Base-by-base conservation (phyloP, 345 rosid species). In the Dipteronia dyeriana region DNA sequence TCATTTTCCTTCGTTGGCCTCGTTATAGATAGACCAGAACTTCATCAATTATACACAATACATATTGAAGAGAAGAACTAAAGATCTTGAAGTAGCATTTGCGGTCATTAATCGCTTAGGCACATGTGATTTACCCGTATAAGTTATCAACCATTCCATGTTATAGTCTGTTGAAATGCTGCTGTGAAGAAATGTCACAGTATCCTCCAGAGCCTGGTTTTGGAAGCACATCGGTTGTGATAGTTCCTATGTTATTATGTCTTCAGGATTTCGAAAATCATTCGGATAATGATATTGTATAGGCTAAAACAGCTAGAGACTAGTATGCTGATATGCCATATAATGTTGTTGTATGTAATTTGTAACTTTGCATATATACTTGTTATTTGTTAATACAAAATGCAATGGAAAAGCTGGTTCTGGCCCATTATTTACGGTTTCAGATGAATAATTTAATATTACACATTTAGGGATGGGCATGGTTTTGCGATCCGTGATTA, bases 61-160 rank as follows among this genome's bases (percentile, higher is more conserved):
- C 12, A 7, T 66, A 43, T 34, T 17, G 45, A 72, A 39, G 64
- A 57, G 69, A 9, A 47, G 69, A 9, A n/a, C 16, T 61, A 9
- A 53, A 63, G 63, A 45, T 62, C 29, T 74, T 65, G 39, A 71
- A 51, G 20, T 68, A 68, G 61, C 64, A 53, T 16, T 57, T 73
- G 70, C 31, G 53, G 56, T 54, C 17, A 12, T 61, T 1, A 16
- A 13, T 14, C 22, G 9, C 20, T 19, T 25, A 38, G 75, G n/a
- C n/a, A 9, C 7, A 57, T 34, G 20, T 39, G 49, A 4, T 10
- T 26, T 31, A 13, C 1, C 13, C 34, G 54, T 34, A 41, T 16
- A 63, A 74, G 60, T 45, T 63, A 25, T 47, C 59, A 19, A 17
- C 11, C 17, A 0, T 62, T 16, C 17, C 23, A 54, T 10, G 43